Base-by-base conservation (phyloP, 2,329 filamentous ascomycete species). In the Tricladium varicosporioides region DNA sequence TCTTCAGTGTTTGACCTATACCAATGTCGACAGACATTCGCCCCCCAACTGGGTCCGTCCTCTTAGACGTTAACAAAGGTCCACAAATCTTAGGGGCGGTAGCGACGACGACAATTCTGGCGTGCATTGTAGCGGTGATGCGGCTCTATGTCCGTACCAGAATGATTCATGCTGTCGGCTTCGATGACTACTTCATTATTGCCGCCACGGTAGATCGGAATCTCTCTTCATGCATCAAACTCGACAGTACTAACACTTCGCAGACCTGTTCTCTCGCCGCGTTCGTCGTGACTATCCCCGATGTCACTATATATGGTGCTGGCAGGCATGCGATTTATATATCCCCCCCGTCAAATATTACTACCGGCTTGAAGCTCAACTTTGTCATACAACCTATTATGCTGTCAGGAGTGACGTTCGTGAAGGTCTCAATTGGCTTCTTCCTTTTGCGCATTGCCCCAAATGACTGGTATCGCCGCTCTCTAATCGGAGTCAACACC, bases 321-420 rank as follows among this genome's bases (percentile, higher is more conserved):
- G 59, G 59, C 32, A 48, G 59, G n/a, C 59, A 61, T 49, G 56
- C 49, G 15, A 22, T 31, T 5, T 58, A 56, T 43, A 52, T 59
- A 32, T 53, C 49, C 10, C 44, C 53, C 43, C 48, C 49, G 8
- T 22, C 32, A 13, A 53, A 47, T 15, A 9, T 45, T 10, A 49
- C 50, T 4, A 51, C 49, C 19, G 57, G 53, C 5, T 49, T 59
- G 7, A 53, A 56, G 13, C 19, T 59, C 42, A 59, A 59, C 33
- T 59, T 59, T 32, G 51, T 59, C 43, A 56, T 45, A 49, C 57
- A 59, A 19, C 53, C 53, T 2, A 42, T 59, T 27, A 53, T 50
- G 27, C 49, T 56, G 5, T 48, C 53, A 14, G 57, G 32, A 10
- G 49, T 59, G 27, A 42, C 53, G 10, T 48, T 59, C 10, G 57